phyloP scores from a whole-genome alignment of 768 basidiomycete species.

The Serendipita indica region DNA sequence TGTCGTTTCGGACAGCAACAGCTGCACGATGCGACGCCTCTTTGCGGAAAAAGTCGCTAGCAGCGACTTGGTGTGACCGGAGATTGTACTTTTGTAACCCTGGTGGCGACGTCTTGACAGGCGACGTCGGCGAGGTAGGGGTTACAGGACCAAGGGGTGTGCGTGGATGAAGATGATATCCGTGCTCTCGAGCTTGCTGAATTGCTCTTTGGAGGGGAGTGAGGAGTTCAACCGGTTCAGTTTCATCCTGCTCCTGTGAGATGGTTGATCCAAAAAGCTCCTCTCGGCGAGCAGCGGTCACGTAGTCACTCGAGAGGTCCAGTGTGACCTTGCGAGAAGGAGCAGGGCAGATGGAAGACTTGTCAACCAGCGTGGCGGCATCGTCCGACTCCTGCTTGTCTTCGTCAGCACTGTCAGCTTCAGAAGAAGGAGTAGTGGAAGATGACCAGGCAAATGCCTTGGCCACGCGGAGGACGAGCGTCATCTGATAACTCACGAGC shows the following conservation, averaged over 20 bases:
- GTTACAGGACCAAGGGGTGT: not conserved
- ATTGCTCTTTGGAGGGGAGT: constrained; percentile 5
- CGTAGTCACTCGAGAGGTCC: not conserved
- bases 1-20: constrained; percentile 3
- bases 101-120: not conserved
- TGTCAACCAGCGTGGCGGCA: not conserved
- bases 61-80: not conserved
- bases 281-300: not conserved
- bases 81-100: not conserved
- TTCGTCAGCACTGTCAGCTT: not conserved
- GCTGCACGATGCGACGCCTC: constrained; percentile 7
- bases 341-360: not conserved
- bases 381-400: not conserved
- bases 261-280: not conserved
- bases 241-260: not conserved
- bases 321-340: not conserved
- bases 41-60: constrained; percentile 6
- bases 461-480: not conserved
- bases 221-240: not conserved
- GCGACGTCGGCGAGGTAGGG: not conserved
- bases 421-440: not conserved
- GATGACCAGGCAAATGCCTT: no score
- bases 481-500: not conserved
- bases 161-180: constrained; percentile 4
- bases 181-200: not conserved